phyloP scores from a whole-genome alignment of 2,329 filamentous ascomycete genomes.

The Mycogone perniciosa region DNA sequence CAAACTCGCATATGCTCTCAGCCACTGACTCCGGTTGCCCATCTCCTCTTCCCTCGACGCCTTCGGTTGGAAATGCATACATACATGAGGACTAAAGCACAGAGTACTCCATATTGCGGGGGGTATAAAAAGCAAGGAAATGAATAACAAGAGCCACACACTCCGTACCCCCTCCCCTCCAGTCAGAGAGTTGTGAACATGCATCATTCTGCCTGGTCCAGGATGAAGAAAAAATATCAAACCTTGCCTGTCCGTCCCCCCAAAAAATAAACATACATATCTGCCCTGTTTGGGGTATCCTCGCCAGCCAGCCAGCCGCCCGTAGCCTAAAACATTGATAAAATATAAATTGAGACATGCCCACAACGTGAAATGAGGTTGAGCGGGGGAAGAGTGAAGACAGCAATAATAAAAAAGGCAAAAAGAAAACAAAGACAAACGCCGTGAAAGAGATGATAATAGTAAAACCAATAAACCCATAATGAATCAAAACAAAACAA shows the following conservation, averaged over 20 bases:
- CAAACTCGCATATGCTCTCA: neutral
- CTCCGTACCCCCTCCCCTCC: too few species aligned
- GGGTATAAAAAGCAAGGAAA: neutral
- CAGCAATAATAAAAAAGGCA: neutral
- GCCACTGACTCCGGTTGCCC: neutral
- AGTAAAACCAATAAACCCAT: neutral
- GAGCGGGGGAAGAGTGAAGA: neutral
- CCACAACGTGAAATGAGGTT: neutral
- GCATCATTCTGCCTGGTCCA: conserved; percentile 1
- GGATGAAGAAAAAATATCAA: neutral
- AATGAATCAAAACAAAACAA: conserved; percentile 13
- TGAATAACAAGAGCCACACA: too few species aligned
- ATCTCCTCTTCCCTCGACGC: neutral
- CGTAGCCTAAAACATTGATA: neutral
- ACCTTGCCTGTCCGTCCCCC: neutral
- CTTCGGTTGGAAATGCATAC: neutral
- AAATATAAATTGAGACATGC: neutral
- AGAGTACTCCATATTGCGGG: neutral
- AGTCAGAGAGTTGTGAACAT: too few species aligned
- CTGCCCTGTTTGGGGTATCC: neutral
- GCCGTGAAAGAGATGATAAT: conserved; percentile 2
- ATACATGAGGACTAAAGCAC: neutral
- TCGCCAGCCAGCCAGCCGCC: neutral
- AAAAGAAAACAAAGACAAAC: conserved; percentile 4
- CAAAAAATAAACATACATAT: too few species aligned